Percentiles rank a stretch among this genome's conserved stretches.
These are phyloP conservation scores for Vitis rotundifolia DNA, from an alignment of 164 flowering plant species.

Conservation along the genomic window DNA sequence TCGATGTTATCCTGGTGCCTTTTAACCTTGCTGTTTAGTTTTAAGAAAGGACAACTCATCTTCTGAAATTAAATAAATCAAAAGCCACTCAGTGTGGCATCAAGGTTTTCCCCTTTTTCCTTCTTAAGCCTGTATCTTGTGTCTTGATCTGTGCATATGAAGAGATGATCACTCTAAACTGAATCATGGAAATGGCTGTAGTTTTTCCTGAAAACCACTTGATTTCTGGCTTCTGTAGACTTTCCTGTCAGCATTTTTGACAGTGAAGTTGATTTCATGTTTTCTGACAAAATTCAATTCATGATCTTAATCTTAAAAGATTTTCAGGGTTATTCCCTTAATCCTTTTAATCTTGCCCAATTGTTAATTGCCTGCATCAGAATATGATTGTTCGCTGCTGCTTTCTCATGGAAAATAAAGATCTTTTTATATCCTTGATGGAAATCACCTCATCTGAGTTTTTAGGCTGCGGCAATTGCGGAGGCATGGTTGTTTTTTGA, in stretches of 20 bases:
- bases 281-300: background rate
- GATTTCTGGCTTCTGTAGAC: background rate
- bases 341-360: background rate
- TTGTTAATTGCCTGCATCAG: background rate
- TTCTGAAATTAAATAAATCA: background rate
- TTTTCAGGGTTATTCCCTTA: background rate
- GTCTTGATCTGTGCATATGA: background rate
- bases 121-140: background rate
- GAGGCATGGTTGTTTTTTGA: background rate
- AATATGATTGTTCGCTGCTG: background rate
- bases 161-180: background rate
- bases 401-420: background rate
- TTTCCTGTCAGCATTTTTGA: background rate
- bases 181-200: background rate
- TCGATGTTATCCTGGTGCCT: conserved; percentile 2
- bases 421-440: background rate
- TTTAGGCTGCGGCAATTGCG: background rate
- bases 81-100: too few species aligned
- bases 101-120: background rate
- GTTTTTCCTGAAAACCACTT: background rate
- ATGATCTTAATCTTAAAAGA: background rate
- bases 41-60: background rate
- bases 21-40: conserved; percentile 2
- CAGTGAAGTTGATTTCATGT: background rate
- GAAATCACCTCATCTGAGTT: background rate